Percentiles rank a stretch among this genome's conserved stretches.
Conservation (phyloP, 1,284 basidiomycete genomes). For the Microbotryum violaceum region DNA sequence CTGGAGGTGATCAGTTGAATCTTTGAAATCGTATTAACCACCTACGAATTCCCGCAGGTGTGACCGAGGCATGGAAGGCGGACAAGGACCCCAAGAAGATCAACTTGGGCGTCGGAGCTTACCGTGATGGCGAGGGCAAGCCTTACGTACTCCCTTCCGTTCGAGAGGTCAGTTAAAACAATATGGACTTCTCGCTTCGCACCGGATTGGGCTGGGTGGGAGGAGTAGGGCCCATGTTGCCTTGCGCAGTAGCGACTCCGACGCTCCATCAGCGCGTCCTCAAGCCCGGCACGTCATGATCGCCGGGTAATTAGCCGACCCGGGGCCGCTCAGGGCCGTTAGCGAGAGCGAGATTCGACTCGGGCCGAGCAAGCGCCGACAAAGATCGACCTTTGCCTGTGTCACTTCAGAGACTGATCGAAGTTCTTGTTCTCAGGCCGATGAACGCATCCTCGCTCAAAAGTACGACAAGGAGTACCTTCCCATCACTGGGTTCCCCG, state of each 20-base stretch:
- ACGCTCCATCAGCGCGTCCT: not conserved
- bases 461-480: slow-evolving; percentile 95
- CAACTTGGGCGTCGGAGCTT: slow-evolving; percentile 75
- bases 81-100: slow-evolving; percentile 87
- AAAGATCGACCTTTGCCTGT: too few species aligned
- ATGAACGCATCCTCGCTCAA: slow-evolving; percentile 59
- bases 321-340: too few species aligned
- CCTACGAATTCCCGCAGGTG: slow-evolving; percentile 48
- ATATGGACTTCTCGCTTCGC: not conserved
- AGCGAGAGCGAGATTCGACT: too few species aligned
- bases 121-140: slow-evolving; percentile 91
- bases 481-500: slow-evolving; percentile 82
- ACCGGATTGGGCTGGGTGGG: not conserved
- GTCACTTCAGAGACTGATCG: too few species aligned
- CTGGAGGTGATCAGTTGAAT: not conserved
- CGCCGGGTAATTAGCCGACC: too few species aligned
- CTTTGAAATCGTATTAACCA: not conserved
- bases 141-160: slow-evolving; percentile 89
- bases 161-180: slow-evolving; percentile 54
- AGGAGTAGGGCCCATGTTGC: not conserved
- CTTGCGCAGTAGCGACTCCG: not conserved
- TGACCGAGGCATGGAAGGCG: slow-evolving; percentile 91
- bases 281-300: too few species aligned
- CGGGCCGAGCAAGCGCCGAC: too few species aligned
- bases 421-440: slow-evolving; percentile 52